A percentile compares a stretch with the other conserved stretches of the same genome.
phyloP scores from a whole-genome alignment of 768 basidiomycete genomes.

The Gloeopeniophorella convolvens region DNA sequence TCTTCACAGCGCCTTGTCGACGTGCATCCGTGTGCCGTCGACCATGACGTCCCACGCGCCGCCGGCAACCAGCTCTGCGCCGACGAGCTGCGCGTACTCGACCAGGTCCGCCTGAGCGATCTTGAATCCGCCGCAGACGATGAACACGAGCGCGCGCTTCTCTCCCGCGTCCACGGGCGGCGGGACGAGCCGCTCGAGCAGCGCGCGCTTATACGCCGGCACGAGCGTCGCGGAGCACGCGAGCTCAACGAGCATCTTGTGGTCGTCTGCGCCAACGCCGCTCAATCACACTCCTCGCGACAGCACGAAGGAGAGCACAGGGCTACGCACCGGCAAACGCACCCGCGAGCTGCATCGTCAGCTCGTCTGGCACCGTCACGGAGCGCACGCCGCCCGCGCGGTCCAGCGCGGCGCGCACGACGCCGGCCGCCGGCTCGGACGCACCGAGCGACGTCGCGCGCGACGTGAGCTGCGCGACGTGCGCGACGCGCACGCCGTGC shows the following conservation, averaged over 20 bases:
- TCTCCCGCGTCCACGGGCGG: conserved; percentile 23
- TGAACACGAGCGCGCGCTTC: conserved; percentile 46
- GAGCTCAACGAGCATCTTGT: conserved; percentile 68
- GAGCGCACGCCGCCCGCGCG: conserved; percentile 50
- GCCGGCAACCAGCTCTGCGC: conserved; percentile 24
- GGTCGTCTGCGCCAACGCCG: conserved; percentile 47
- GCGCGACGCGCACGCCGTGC: conserved; percentile 48
- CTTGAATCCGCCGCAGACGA: conserved; percentile 71
- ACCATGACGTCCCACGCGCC: background rate
- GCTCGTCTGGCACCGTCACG: conserved; percentile 58
- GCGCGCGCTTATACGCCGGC: conserved; percentile 51
- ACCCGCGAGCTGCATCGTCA: conserved; percentile 55
- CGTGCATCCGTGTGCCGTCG: background rate
- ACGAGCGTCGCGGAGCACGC: conserved; percentile 67
- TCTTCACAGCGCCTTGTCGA: background rate
- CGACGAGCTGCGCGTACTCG: conserved; percentile 40
- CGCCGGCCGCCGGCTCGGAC: conserved; percentile 51
- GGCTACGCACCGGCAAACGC: conserved; percentile 49
- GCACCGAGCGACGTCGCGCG: conserved; percentile 69
- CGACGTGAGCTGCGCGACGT: conserved; percentile 51
- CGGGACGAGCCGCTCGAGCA: conserved; percentile 51
- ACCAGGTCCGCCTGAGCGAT: conserved; percentile 46
- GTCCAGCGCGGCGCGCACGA: conserved; percentile 60
- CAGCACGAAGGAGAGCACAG: background rate
- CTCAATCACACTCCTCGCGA: background rate